These are phyloP conservation scores for Raddia distichophylla DNA, from an alignment of 176 grass and related monocot genomes.

Conservation along the genomic window DNA sequence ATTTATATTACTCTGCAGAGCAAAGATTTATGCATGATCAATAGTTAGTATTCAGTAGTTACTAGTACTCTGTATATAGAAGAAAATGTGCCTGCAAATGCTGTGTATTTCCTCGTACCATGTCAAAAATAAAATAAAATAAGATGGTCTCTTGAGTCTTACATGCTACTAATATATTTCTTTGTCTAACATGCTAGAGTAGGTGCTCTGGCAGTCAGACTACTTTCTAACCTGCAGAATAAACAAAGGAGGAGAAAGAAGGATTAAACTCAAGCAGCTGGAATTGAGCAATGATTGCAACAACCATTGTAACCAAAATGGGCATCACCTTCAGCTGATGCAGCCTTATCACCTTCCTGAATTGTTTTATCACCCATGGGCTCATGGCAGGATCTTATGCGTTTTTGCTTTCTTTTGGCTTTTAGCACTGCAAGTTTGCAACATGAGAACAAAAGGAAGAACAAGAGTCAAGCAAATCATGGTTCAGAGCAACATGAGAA, in stretches of 20 bases:
- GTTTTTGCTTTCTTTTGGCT: slow-evolving; percentile 28
- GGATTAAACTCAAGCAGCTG: slow-evolving; percentile 30
- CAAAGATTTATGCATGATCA: slow-evolving; percentile 3
- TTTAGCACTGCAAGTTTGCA: background rate
- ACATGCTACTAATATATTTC: slow-evolving; percentile 18
- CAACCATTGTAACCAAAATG: slow-evolving; percentile 50
- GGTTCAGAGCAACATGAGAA: slow-evolving; percentile 24
- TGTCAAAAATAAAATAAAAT: slow-evolving; percentile 19
- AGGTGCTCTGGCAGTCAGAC: slow-evolving; percentile 35
- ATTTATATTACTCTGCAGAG: slow-evolving; percentile 6
- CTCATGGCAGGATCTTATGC: slow-evolving; percentile 38
- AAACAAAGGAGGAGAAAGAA: slow-evolving; percentile 30
- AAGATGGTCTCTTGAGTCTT: background rate
- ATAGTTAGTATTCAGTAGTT: background rate
- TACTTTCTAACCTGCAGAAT: slow-evolving; percentile 31
- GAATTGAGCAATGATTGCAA: slow-evolving; percentile 53
- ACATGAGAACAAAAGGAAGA: slow-evolving; percentile 47
- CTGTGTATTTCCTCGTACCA: background rate
- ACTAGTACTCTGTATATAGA: background rate
- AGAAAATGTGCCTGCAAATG: background rate
- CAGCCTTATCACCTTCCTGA: slow-evolving; percentile 37
- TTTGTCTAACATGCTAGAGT: slow-evolving; percentile 32
- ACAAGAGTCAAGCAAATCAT: slow-evolving; percentile 34
- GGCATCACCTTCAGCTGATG: slow-evolving; percentile 58
- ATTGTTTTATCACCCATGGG: slow-evolving; percentile 43